A percentile compares a stretch with the other conserved stretches of the same genome.
Evolutionary conservation across 1,139 yeast species (phyloP).

Genomic region (Saccharomycopsis hybrid): DNA sequence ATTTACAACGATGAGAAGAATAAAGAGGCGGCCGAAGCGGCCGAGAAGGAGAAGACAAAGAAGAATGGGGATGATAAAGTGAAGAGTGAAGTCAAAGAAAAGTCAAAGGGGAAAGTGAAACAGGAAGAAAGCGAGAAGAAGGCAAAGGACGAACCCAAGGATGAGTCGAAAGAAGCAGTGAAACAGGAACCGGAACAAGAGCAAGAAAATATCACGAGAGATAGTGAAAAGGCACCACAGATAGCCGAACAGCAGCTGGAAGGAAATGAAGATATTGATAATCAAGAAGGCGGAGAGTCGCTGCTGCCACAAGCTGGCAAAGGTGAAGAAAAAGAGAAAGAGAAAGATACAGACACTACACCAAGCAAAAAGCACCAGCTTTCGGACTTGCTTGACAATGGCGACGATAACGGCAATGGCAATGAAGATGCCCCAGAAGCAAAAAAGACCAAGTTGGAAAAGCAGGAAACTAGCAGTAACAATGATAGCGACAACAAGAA

Average conservation of each 20-base stretch:
- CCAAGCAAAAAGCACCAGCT: background rate
- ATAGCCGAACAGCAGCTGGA: background rate
- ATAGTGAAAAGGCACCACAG: background rate
- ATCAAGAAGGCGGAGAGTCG: background rate
- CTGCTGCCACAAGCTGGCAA: background rate
- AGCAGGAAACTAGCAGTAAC: background rate
- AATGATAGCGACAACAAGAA: background rate
- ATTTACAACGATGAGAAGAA: constrained; percentile 38
- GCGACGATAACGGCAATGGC: background rate
- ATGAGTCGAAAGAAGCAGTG: no score
- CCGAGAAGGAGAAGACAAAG: constrained; percentile 14
- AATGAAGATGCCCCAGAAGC: background rate
- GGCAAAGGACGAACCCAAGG: no score
- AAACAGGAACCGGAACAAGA: background rate
- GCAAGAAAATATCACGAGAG: background rate
- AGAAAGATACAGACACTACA: background rate
- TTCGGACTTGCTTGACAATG: background rate
- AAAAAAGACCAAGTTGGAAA: background rate
- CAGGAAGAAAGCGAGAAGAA: no score
- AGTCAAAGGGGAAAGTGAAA: background rate
- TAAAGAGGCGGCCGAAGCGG: background rate
- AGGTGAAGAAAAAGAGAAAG: no score
- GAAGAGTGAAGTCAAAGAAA: background rate
- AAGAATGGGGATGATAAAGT: background rate
- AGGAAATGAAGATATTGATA: background rate